A percentile compares a stretch with the other conserved stretches of the same genome.
Conservation (phyloP, 495 filamentous ascomycete species). For the Penicillium paradoxum region DNA sequence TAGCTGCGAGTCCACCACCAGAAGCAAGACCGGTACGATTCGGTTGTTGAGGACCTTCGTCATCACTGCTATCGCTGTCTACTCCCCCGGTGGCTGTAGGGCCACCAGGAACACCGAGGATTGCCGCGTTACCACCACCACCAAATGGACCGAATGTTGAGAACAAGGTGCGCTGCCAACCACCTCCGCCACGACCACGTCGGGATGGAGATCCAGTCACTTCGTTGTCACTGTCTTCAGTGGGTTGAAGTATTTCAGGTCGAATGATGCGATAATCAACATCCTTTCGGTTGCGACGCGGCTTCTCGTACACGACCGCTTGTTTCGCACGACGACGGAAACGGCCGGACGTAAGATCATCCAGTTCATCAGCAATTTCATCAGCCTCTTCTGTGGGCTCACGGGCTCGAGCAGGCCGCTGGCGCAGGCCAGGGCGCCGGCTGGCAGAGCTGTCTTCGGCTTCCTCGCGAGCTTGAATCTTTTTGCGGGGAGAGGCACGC, state of each 20-base stretch:
- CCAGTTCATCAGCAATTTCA: constrained; percentile 75
- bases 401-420: constrained; percentile 49
- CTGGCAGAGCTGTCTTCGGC: constrained; percentile 46
- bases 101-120: constrained; percentile 74
- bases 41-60: constrained; percentile 60
- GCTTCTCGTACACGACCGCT: constrained; percentile 55
- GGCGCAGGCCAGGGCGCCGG: constrained; percentile 48
- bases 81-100: constrained; percentile 65
- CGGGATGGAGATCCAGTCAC: constrained; percentile 61
- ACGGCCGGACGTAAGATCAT: constrained; percentile 57
- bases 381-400: constrained; percentile 53
- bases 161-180: constrained; percentile 73
- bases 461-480: constrained; percentile 37
- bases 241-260: constrained; percentile 60
- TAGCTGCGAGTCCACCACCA: constrained; percentile 42
- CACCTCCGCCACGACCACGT: constrained; percentile 51
- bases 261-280: constrained; percentile 74
- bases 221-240: constrained; percentile 63
- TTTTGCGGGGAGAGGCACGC: constrained; percentile 40
- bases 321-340: constrained; percentile 48
- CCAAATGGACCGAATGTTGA: constrained; percentile 90
- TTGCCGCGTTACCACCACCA: constrained; percentile 65
- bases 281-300: constrained; percentile 51
- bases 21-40: constrained; percentile 60
- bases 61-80: constrained; percentile 95